Evolutionary conservation across 148 eudicot species (phyloP).

Genomic region (Silene uniflora): DNA sequence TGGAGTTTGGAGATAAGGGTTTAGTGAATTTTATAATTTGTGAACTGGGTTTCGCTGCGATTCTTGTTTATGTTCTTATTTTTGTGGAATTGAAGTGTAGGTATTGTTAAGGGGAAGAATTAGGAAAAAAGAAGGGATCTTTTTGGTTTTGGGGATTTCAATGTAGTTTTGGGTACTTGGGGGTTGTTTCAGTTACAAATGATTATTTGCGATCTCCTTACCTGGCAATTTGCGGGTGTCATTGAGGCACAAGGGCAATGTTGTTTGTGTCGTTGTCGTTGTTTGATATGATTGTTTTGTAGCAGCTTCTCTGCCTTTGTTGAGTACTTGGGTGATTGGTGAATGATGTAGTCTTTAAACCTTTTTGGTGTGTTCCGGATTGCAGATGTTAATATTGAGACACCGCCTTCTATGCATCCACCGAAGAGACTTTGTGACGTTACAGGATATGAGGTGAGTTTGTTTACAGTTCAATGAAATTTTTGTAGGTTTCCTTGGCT

Average conservation of each 20-base stretch:
- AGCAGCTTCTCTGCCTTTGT: background rate
- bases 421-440: slow-evolving; percentile 85
- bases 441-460: slow-evolving; percentile 81
- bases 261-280: background rate
- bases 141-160: slow-evolving; percentile 6
- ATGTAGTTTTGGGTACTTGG: background rate
- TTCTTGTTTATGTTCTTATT: background rate
- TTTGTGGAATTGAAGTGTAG: background rate
- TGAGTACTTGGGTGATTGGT: background rate
- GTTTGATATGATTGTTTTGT: background rate
- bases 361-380: slow-evolving; percentile 18
- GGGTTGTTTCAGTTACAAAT: background rate
- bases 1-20: background rate
- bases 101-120: background rate
- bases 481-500: background rate
- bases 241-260: too few species aligned
- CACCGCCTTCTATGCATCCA: slow-evolving; percentile 96
- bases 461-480: background rate
- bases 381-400: slow-evolving; percentile 84
- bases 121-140: background rate
- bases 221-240: too few species aligned
- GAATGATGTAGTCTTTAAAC: background rate
- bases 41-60: slow-evolving; percentile 1
- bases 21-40: background rate
- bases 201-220: background rate